Evolutionary conservation across 75 land plant genomes (phyloP), one percentile per base, ranked within the genome.

Genomic region (Cryptomeria japonica): DNA sequence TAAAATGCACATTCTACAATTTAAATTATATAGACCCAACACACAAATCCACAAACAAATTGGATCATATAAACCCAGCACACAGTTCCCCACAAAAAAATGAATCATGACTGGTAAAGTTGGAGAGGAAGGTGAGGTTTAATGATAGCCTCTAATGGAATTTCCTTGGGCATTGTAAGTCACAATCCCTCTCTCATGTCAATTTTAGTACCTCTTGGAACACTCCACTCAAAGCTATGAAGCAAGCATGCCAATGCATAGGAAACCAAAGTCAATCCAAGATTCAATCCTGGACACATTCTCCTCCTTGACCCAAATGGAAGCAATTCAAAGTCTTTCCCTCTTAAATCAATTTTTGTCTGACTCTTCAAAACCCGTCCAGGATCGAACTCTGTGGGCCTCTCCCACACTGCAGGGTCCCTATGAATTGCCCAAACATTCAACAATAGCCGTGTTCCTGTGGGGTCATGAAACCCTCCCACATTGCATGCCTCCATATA

Each of bases 291-390:
- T 51, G 87, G 85, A 47, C 87, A 88, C 34, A 31, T 51, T 42
- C 88, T 32, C 25, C 87, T 41, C 41, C 88, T 88, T 7, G 88
- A 39, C 34, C 51, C 85, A 39, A 88, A 88, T 22, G 88, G 87
- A 12, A 88, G 84, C 32, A 86, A 51, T 87, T 19, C 58, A 37
- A 88, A 88, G 31, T 85, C 31, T 28, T 56, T 41, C 19, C 42
- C 42, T 36, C 18, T 16, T 14, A 77, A 41, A 31, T 77, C 80
- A 34, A 77, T 34, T 16, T 3, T 16, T 19, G 4, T 58, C 31
- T 11, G 1, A 28, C 36, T 12, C 12, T 75, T 75, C 78, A 75
- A 12, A 75, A 75, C 34, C 37, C 78, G 10, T 31, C 34, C 78
- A 25, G 78, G 78, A 3, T 75, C 78, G 37, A 75, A 75, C 12